Base-by-base conservation (phyloP, 202 grass and related monocot genomes). In the Setaria viridis region DNA sequence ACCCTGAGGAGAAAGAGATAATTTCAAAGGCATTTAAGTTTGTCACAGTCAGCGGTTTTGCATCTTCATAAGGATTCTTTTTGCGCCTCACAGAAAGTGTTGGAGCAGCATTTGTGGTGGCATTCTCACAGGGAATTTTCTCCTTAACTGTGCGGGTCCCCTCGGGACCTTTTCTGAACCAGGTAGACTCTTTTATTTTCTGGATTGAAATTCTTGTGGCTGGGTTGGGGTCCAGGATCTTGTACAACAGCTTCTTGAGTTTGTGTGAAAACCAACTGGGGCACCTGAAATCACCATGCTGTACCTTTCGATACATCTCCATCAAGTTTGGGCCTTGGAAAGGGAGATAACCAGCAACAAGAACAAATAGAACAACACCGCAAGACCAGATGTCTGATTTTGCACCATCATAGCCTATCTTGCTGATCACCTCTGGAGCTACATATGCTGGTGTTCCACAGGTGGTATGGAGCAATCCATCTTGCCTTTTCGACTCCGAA, bases 361-460 rank as follows among this genome's bases (percentile, higher is more conserved):
- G 89, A 77, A 94, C 91, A 87, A 94, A 99, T 7, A 99, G 67
- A 78, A 99, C 91, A 39, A 94, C 93, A 79, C 96, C 96, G 34
- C 93, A 95, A 13, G 96, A 99, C 96, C 96, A 99, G 25, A 94
- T 92, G 70, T 99, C 96, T 37, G 93, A 89, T 87, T 91, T 95
- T 80, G 88, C 91, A 83, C 96, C 96, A 69, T 99, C 93, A 85
- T 99, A 99, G 59, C 96, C 96, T 29, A 49, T 87, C 41, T 85
- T 89, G 70, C 76, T 45, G 67, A 99, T 88, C 62, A 99, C 91
- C 76, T 99, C 96, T 62, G 93, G 93, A 89, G 96, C 91, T 19
- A 99, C 88, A 92, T 95, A 99, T 25, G 90, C 91, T 12, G 93
- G 93, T 4, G 96, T 95, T 45, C 96, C 96, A 59, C 96, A 98